Base-by-base conservation (phyloP, 306 rosid species). In the Purshia tridentata region DNA sequence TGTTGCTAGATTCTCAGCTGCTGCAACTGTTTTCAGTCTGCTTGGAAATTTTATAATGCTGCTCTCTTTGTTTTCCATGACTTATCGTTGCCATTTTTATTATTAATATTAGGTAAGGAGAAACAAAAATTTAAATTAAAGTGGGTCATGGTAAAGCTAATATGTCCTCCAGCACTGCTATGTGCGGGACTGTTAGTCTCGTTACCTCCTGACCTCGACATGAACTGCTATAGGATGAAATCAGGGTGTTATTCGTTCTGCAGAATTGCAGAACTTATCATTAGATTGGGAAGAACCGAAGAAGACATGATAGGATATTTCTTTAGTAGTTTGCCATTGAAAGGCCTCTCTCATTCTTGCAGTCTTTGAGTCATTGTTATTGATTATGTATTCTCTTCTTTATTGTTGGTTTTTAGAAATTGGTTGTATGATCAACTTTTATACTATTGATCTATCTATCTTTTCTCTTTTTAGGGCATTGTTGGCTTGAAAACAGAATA, bases 401-500 rank as follows among this genome's bases (percentile, higher is more conserved):
- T n/a, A 2, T 45, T 51, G 73, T 76, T 72, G 50, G 67, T 51
- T 55, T 53, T 54, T 66, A 50, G 67, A 69, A 66, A 64, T 22
- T 70, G 37, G 15, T 46, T 65, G 50, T 37, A 60, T 76, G 46
- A 11, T 56, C 53, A 64, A 71, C 74, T 81, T 72, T n/a, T 70
- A 8, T 23, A 22, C 67, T 42, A 23, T 14, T 78, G n/a, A 64
- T 0, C 18, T 13, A 41, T 15, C n/a, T 60, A 15, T 45, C 29
- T 58, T 72, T 50, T 69, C 47, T 63, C 47, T 77, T 66, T 78
- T 50, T 73, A 93, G 97, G 98, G 98, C 18, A 93, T 89, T 73
- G 59, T 91, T 82, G 92, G 83, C n/a, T 53, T 93, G 82, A 86
- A 84, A 75, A 91, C 98, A 19, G 82, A 82, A 76, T 57, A 82